Conservation (phyloP, 805 yeast genomes). For the Suhomyces emberorum region DNA sequence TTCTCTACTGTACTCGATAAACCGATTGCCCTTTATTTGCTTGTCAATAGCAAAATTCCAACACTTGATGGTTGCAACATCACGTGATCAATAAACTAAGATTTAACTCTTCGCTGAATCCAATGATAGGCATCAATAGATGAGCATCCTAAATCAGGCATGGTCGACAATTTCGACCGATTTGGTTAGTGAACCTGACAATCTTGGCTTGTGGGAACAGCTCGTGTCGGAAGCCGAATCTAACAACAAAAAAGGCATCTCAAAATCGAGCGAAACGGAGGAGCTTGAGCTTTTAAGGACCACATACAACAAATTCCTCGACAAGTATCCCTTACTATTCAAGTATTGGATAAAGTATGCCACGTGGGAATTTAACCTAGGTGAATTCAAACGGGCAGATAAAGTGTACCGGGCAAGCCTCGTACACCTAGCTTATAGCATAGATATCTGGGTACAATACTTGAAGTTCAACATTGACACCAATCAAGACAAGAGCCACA, state of each 20-base stretch:
- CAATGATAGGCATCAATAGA: no score
- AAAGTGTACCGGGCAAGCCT: slow-evolving; percentile 19
- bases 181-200: slow-evolving; percentile 33
- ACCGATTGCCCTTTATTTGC: no score
- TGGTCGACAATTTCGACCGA: slow-evolving; percentile 32
- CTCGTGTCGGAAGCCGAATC: slow-evolving; percentile 30
- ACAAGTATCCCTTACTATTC: slow-evolving; percentile 47
- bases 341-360: slow-evolving; percentile 62
- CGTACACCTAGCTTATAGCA: slow-evolving; percentile 38
- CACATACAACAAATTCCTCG: slow-evolving; percentile 42
- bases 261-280: slow-evolving; percentile 29
- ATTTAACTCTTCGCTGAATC: neutral
- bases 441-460: slow-evolving; percentile 51
- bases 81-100: neutral
- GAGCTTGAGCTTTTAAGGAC: slow-evolving; percentile 33
- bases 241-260: slow-evolving; percentile 24
- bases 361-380: slow-evolving; percentile 42
- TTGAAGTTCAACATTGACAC: slow-evolving; percentile 39
- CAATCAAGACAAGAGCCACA: slow-evolving; percentile 22
- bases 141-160: slow-evolving; percentile 7
- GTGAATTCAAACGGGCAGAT: slow-evolving; percentile 36
- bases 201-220: slow-evolving; percentile 36
- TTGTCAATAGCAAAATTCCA: no score
- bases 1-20: no score
- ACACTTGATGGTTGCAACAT: neutral